Percentiles rank a stretch among this genome's conserved stretches.
Evolutionary conservation across 1,284 basidiomycete genomes (phyloP).

Genomic region (Cystobasidiaceae sp.): DNA sequence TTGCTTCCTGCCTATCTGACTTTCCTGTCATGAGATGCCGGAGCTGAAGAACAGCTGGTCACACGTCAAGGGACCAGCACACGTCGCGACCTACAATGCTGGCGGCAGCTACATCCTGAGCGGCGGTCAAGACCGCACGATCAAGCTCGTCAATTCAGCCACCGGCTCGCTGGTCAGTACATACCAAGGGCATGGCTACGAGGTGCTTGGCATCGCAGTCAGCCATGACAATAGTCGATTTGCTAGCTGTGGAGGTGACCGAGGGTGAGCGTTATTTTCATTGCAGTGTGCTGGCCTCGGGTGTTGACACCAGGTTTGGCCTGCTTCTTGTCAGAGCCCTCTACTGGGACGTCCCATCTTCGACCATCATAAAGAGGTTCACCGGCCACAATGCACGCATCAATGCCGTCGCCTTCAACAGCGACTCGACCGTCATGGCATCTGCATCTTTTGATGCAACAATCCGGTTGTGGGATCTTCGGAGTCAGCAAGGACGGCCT

Average conservation of each 20-base stretch:
- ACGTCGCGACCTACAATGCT: slow-evolving; percentile 52
- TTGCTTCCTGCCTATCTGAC: too few relatives aligned
- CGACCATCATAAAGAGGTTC: slow-evolving; percentile 71
- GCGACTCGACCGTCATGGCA: slow-evolving; percentile 74
- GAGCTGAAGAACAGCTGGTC: slow-evolving; percentile 15
- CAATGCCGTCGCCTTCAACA: slow-evolving; percentile 82
- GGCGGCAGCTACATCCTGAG: slow-evolving; percentile 77
- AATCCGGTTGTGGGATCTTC: slow-evolving; percentile 79
- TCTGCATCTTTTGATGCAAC: slow-evolving; percentile 86
- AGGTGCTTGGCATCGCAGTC: slow-evolving; percentile 76
- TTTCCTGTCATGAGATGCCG: slow-evolving; percentile 10
- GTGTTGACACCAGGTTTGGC: too few relatives aligned
- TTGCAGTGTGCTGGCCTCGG: neutral
- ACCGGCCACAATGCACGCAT: slow-evolving; percentile 85
- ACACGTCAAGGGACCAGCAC: slow-evolving; percentile 43
- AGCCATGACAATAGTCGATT: slow-evolving; percentile 89
- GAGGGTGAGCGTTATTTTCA: slow-evolving; percentile 3
- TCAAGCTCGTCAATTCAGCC: slow-evolving; percentile 85
- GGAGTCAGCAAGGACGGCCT: slow-evolving; percentile 66
- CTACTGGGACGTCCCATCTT: slow-evolving; percentile 90
- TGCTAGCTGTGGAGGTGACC: slow-evolving; percentile 84
- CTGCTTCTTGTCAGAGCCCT: too few relatives aligned
- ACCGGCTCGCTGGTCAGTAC: slow-evolving; percentile 80
- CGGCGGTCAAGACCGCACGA: slow-evolving; percentile 81
- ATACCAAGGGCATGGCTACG: slow-evolving; percentile 87